Evolutionary conservation across 306 rosid species (phyloP).

Genomic region (Sechiopsis laciniata): DNA sequence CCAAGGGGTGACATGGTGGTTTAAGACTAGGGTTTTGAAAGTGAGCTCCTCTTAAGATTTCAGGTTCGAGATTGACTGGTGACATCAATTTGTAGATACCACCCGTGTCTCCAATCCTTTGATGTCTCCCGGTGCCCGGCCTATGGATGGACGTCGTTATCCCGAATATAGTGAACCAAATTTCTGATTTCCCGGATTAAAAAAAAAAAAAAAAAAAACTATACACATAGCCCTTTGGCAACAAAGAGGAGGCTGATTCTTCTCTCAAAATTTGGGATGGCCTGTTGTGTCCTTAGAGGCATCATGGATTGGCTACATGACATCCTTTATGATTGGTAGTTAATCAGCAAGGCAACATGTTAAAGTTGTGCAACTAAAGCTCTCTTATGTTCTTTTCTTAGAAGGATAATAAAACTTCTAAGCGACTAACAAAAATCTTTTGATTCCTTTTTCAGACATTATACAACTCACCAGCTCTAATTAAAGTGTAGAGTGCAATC

Average conservation of each 20-base stretch:
- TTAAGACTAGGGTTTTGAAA: too few relatives aligned
- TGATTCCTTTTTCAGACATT: not conserved
- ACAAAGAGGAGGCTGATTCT: not conserved
- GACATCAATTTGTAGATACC: too few relatives aligned
- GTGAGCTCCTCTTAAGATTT: too few relatives aligned
- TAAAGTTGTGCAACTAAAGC: not conserved
- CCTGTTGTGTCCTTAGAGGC: not conserved
- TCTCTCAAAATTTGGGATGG: not conserved
- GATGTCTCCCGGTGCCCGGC: too few relatives aligned
- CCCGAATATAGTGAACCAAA: too few relatives aligned
- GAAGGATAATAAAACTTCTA: not conserved
- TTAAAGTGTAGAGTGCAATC: not conserved
- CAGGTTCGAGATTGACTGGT: too few relatives aligned
- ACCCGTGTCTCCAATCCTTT: too few relatives aligned
- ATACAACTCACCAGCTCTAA: not conserved
- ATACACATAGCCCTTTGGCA: not conserved
- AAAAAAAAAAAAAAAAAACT: not conserved
- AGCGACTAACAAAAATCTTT: slow-evolving; percentile 6
- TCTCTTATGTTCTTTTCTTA: not conserved
- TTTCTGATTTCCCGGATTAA: too few relatives aligned
- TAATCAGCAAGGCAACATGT: not conserved
- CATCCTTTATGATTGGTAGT: not conserved
- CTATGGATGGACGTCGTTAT: too few relatives aligned
- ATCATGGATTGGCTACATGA: not conserved
- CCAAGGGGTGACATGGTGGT: too few relatives aligned